These are phyloP conservation scores for Anthracocystis setariae DNA, from an alignment of 1,284 basidiomycete genomes.

Conservation along the genomic window DNA sequence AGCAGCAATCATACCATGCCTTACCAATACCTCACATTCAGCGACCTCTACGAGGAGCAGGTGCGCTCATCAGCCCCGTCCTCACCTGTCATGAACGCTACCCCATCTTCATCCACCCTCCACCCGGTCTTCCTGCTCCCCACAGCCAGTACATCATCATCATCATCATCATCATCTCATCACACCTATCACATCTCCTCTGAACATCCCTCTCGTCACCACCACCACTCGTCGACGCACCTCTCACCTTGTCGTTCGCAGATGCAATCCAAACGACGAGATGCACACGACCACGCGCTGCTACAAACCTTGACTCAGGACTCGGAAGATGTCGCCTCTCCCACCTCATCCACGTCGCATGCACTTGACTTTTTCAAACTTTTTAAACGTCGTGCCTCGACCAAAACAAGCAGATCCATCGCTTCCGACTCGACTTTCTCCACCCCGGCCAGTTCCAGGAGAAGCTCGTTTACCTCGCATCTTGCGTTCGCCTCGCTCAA, in stretches of 20 bases:
- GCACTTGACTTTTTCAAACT: constrained; percentile 27
- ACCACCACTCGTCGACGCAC: not conserved
- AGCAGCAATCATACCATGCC: constrained; percentile 22
- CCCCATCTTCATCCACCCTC: constrained; percentile 3
- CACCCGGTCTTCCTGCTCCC: constrained; percentile 40
- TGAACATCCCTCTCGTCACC: not conserved
- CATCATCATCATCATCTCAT: constrained; percentile 4
- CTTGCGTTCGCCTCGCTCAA: constrained; percentile 22
- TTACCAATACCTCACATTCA: constrained; percentile 49
- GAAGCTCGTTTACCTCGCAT: constrained; percentile 34
- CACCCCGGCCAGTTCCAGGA: constrained; percentile 32
- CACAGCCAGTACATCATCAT: constrained; percentile 7
- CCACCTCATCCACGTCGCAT: constrained; percentile 3
- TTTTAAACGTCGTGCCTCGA: constrained; percentile 18
- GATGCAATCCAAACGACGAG: not conserved
- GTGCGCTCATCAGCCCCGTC: constrained; percentile 39
- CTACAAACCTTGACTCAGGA: constrained; percentile 31
- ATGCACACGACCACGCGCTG: constrained; percentile 13
- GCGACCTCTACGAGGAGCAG: constrained; percentile 48
- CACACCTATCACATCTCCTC: not conserved
- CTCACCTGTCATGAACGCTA: constrained; percentile 31
- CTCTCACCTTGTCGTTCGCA: constrained; percentile 2
- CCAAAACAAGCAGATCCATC: constrained; percentile 7
- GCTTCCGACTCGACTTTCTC: constrained; percentile 32
- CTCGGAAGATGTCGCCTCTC: constrained; percentile 16